phyloP scores from a whole-genome alignment of 495 filamentous ascomycete species.

The Collariella sp. region DNA sequence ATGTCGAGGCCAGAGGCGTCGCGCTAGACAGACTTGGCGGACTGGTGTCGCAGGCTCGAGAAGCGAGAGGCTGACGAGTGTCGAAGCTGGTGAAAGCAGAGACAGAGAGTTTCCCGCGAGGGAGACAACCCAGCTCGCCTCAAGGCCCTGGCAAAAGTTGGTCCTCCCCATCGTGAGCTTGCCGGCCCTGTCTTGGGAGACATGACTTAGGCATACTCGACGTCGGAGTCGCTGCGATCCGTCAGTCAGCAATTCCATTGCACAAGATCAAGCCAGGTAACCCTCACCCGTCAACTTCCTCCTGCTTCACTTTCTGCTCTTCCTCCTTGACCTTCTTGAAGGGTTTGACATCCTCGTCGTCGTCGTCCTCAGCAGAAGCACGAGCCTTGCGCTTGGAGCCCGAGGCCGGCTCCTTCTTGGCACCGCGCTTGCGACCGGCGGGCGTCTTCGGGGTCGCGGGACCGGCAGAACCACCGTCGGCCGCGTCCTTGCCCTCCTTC shows the following conservation, averaged over 20 bases:
- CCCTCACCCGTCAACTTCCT: constrained; percentile 5
- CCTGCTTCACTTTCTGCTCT: constrained; percentile 9
- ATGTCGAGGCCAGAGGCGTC: neutral
- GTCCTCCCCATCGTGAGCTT: neutral
- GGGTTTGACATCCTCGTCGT: constrained; percentile 2
- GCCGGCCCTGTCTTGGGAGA: neutral
- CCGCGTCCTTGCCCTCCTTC: constrained; percentile 19
- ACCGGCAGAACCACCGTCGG: neutral
- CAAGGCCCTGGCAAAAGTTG: neutral
- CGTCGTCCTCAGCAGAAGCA: constrained; percentile 5
- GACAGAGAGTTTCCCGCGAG: too few relatives aligned
- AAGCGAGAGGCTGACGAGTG: too few relatives aligned
- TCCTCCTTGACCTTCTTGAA: constrained; percentile 16
- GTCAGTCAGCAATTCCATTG: neutral
- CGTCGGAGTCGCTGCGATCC: neutral
- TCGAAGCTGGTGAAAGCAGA: too few relatives aligned
- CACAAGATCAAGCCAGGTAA: neutral
- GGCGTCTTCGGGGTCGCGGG: constrained; percentile 12
- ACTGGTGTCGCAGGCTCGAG: too few relatives aligned
- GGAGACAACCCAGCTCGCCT: neutral
- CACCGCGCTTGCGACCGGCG: constrained; percentile 8
- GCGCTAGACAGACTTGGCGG: neutral
- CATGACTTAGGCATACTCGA: neutral
- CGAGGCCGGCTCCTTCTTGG: constrained; percentile 10
- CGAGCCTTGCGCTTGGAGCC: constrained; percentile 12